phyloP scores from a whole-genome alignment of 768 basidiomycete species.

The Tricholoma saponaceum region DNA sequence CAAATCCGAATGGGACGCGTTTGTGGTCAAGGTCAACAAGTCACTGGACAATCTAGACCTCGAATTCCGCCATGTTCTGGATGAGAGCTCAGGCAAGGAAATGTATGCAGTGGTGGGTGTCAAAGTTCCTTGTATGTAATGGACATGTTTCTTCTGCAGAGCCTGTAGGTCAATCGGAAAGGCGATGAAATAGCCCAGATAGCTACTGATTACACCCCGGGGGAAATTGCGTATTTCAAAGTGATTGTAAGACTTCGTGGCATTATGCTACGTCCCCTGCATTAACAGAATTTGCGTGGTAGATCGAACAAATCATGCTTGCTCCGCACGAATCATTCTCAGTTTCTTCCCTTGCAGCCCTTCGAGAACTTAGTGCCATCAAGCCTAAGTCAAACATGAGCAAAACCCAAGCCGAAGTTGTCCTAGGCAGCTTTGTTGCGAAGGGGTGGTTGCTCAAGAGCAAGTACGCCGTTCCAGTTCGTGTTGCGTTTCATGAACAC shows the following conservation, averaged over 20 bases:
- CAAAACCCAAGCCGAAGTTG: constrained; percentile 68
- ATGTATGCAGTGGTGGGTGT: constrained; percentile 66
- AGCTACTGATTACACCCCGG: constrained; percentile 76
- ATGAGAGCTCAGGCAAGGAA: constrained; percentile 61
- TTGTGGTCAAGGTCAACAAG: constrained; percentile 56
- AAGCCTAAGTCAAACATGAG: constrained; percentile 61
- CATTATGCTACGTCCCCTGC: background rate
- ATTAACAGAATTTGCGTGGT: constrained; percentile 1
- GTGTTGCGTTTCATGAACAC: background rate
- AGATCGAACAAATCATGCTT: constrained; percentile 88
- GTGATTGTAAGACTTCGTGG: constrained; percentile 54
- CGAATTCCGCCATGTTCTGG: constrained; percentile 59
- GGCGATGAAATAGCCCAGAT: constrained; percentile 80
- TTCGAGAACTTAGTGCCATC: constrained; percentile 62
- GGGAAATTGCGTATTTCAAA: constrained; percentile 84
- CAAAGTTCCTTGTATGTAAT: background rate
- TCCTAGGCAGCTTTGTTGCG: constrained; percentile 79
- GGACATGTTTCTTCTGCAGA: background rate
- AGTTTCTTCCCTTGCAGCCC: constrained; percentile 70
- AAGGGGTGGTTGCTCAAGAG: constrained; percentile 75
- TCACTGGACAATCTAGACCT: constrained; percentile 68
- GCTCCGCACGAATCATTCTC: constrained; percentile 73
- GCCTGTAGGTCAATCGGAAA: constrained; percentile 67
- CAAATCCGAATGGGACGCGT: constrained; percentile 52
- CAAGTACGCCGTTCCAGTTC: constrained; percentile 37